Base-by-base conservation (phyloP, 1,284 basidiomycete genomes). In the Leccinum brunneo-olivaceum region DNA sequence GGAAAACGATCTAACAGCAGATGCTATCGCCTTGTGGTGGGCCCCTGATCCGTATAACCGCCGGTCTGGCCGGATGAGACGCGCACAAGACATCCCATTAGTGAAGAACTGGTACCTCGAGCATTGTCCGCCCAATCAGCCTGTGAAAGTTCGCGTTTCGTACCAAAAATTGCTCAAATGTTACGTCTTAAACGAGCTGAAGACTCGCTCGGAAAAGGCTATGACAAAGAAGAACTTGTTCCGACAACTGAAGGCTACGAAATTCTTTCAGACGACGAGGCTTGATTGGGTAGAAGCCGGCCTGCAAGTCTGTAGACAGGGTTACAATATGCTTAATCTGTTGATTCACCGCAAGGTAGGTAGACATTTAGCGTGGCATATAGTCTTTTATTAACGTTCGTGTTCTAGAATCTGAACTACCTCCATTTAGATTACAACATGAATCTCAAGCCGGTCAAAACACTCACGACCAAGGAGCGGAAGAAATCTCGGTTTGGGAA, bases 401-500 rank as follows among this genome's bases (percentile, higher is more conserved):
- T 23, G 18, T 50, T 33, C 18, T 20, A 88, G 87, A 98, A 98
- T 64, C 68, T 98, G 65, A 98, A 98, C 64, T 97, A 97, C 65
- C 72, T 94, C 29, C 90, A 94, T 58, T 71, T 94, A 36, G 90
- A 94, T 61, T 93, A 93, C 67, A 94, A 94, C 70, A 85, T 93
- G 85, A 93, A 93, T 62, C 64, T 93, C 69, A 97, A 98, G 71
- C 95, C 95, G 10, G 94, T 98, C 63, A 98, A 98, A 76, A 99
- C 96, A 1, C 73, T 99, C 38, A 98, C 96, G 6, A 99, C 96
- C 15, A 99, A 99, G 68, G 96, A 99, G 70, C 88, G 96, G 44
- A 98, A 99, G 72, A 98, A 98, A 74, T 98, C 94, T 39, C 90
- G 96, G 53, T 98, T 98, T 69, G 96, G 96, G 74, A 99, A 99